phyloP scores from a whole-genome alignment of 2,329 filamentous ascomycete species.

The Curvularia verruculosa region DNA sequence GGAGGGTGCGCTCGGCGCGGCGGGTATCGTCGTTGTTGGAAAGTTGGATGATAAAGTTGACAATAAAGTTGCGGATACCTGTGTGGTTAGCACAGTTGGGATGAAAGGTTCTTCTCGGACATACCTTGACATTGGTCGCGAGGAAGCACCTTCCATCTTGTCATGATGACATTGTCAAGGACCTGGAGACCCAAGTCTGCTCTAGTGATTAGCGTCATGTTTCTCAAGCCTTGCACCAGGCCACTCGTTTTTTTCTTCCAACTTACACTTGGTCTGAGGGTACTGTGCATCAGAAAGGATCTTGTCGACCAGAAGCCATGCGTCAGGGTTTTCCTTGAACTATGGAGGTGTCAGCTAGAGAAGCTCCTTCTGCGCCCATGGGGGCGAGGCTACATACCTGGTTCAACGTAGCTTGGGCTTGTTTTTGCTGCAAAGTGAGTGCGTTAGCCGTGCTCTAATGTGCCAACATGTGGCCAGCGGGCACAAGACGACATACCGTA shows the following conservation, averaged over 20 bases:
- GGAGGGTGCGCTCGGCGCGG: slow-evolving; percentile 80
- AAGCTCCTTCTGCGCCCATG: slow-evolving; percentile 9
- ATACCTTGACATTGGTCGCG: slow-evolving; percentile 92
- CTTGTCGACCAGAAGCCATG: slow-evolving; percentile 96
- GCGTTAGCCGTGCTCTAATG: slow-evolving; percentile 49
- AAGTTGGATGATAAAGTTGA: slow-evolving; percentile 96
- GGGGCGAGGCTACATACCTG: slow-evolving; percentile 66
- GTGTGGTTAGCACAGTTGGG: slow-evolving; percentile 15
- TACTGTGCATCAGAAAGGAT: slow-evolving; percentile 93
- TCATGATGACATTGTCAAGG: slow-evolving; percentile 97
- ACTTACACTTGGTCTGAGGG: slow-evolving; percentile 92
- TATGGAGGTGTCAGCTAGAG: slow-evolving; percentile 51
- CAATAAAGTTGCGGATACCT: slow-evolving; percentile 99
- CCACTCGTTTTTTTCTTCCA: background rate
- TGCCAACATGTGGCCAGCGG: slow-evolving; percentile 1
- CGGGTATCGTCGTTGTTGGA: slow-evolving; percentile 89
- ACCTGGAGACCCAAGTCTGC: slow-evolving; percentile 92
- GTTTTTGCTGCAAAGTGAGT: slow-evolving; percentile 76
- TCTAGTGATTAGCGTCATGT: slow-evolving; percentile 41
- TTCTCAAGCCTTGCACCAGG: slow-evolving; percentile 20
- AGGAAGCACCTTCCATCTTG: slow-evolving; percentile 96
- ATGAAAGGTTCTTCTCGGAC: slow-evolving; percentile 28
- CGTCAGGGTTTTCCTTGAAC: slow-evolving; percentile 99
- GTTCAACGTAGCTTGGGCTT: slow-evolving; percentile 89
- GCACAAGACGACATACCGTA: slow-evolving; percentile 65